Base-by-base conservation (phyloP, 129 eudicot genomes). In the Centaurea solstitialis region DNA sequence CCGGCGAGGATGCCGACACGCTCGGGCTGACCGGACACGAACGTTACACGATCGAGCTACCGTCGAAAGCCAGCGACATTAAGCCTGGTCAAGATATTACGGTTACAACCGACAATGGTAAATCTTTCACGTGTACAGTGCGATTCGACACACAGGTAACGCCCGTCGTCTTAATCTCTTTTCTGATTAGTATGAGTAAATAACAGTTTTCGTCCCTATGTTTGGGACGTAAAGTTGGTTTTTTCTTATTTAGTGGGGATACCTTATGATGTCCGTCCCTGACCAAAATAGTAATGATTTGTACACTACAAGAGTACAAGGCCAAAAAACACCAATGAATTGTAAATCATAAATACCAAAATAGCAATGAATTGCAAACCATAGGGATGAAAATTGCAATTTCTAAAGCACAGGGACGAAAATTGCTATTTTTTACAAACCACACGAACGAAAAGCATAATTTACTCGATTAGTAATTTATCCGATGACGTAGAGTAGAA, bases 91-190 rank as follows among this genome's bases (percentile, higher is more conserved):
- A 95, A 84, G 99, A 95, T 84, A 82, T 95, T 45, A 90, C 90
- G 7, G 98, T 95, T 24, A 93, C 93, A 18, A 95, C 97, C 0
- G 98, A 95, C 68, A 75, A 76, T 20, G 99, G 99, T 50, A 95
- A 93, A 83, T 84, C 97, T 24, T 93, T 95, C 89, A 93, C 90
- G 0, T 95, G 99, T 78, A 89, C 86, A 68, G 78, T 83, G 41
- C 94, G 99, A 47, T 95, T 95, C 67, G 99, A 95, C 87, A 95
- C 99, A 21, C 94, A 95, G 99, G 99, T 94, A 90, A 90, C 22
- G 7, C 28, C 28, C 38, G 0, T 7, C 17, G 18, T 15, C 28
- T n/a, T 57, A 5, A 26, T 2, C 53, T 15, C 4, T 18, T 23
- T 68, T 75, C 70, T 53, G 15, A 68, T 3, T 13, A 1, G 18